Percentiles rank a stretch among this genome's conserved stretches.
phyloP scores from a whole-genome alignment of 116 monocot species.

The Trichopus zeylanicus region DNA sequence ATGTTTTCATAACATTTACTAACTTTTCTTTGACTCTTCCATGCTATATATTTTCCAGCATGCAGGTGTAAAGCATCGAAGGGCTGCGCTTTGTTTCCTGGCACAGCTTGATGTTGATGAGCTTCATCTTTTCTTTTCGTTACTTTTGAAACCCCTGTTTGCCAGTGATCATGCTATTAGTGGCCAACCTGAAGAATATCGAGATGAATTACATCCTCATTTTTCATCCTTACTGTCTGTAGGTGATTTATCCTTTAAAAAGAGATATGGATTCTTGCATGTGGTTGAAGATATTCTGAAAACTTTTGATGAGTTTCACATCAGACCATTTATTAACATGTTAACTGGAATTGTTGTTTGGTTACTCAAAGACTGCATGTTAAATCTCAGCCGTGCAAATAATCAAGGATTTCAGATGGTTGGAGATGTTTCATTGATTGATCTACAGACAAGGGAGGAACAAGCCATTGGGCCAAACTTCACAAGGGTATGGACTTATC shows the following conservation, averaged over 20 bases:
- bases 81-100: slow-evolving; percentile 70
- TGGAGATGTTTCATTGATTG: slow-evolving; percentile 11
- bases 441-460: slow-evolving; percentile 9
- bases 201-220: slow-evolving; percentile 12
- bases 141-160: slow-evolving; percentile 65
- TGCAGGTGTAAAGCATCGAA: slow-evolving; percentile 64
- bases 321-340: slow-evolving; percentile 58
- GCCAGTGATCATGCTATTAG: slow-evolving; percentile 3
- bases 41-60: slow-evolving; percentile 37
- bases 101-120: slow-evolving; percentile 69
- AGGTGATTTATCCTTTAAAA: slow-evolving; percentile 48
- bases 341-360: slow-evolving; percentile 53
- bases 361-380: slow-evolving; percentile 62
- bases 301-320: slow-evolving; percentile 69
- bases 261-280: slow-evolving; percentile 68
- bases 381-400: slow-evolving; percentile 18
- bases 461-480: neutral
- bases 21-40: neutral
- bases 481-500: neutral
- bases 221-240: slow-evolving; percentile 24
- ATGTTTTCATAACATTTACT: neutral
- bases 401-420: neutral
- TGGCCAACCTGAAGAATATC: neutral
- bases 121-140: slow-evolving; percentile 65
- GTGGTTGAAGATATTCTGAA: slow-evolving; percentile 65